Base-by-base conservation (phyloP, 768 basidiomycete species). In the Asterophora lycoperdoides region DNA sequence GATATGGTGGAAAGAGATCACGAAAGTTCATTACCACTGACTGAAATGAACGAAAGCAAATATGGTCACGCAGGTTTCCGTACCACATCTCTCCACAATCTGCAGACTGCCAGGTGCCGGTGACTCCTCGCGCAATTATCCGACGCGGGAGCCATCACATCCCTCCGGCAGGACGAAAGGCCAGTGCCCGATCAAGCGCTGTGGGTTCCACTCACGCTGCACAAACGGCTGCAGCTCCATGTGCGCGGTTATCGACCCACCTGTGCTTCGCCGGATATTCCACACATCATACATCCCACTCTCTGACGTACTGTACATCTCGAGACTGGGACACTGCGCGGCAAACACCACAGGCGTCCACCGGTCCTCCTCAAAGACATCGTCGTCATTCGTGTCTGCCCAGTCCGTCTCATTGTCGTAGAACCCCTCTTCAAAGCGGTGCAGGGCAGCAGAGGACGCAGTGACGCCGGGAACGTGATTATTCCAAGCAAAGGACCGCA, bases 401-500 rank as follows among this genome's bases (percentile, higher is more conserved):
- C 32, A 14, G 23, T 42, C 44, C 1, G 1, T 9, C 5, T 30
- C 32, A 6, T 23, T 6, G 17, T 36, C 40, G 9, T 32, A n/a
- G 8, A 29, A 18, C 13, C 20, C 35, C 8, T 46, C 36, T 18
- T 52, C 51, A 9, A 38, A 7, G 11, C 11, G 11, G 3, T 9
- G 34, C 18, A 47, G 20, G 8, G 29, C 17, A 38, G 29, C 39
- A 2, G 36, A 36, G 11, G 41, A 37, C 14, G 30, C 42, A 0
- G 2, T 11, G 6, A 0, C 1, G 2, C 6, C 5, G 3, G 4
- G 6, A 1, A 4, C 5, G n/a, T 8, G 14, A 10, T 53, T 50
- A 29, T 54, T 45, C 48, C 44, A 54, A 4, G 38, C 19, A 15
- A 51, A 50, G 30, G 41, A 26, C 37, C 41, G 18, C 15, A 46